These are phyloP conservation scores for Dryadomyces quercivorus DNA, from an alignment of 2,329 filamentous ascomycete genomes.

Conservation along the genomic window DNA sequence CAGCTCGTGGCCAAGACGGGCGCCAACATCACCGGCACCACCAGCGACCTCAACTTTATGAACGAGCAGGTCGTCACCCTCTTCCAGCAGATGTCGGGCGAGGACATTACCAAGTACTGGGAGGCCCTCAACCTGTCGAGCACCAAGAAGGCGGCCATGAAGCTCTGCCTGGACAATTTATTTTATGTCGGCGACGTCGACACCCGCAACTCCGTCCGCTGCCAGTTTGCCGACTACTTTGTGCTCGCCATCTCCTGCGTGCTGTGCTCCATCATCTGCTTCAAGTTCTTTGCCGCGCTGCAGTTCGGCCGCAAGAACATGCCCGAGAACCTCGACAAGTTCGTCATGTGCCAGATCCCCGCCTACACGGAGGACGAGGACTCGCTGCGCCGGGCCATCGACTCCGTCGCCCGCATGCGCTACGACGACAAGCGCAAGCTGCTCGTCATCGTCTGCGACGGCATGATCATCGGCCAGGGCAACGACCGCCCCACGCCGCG, in stretches of 20 bases:
- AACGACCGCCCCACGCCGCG: slow-evolving; percentile 92
- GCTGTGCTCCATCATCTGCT: slow-evolving; percentile 69
- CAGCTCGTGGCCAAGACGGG: slow-evolving; percentile 45
- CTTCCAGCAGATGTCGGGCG: slow-evolving; percentile 63
- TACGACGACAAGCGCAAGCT: slow-evolving; percentile 99
- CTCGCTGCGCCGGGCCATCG: slow-evolving; percentile 88
- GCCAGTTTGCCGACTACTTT: slow-evolving; percentile 82
- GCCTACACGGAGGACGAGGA: slow-evolving; percentile 98
- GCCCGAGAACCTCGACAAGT: slow-evolving; percentile 95
- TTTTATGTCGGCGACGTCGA: slow-evolving; percentile 92
- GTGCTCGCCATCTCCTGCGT: slow-evolving; percentile 74
- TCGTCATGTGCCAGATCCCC: slow-evolving; percentile 93
- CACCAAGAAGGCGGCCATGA: slow-evolving; percentile 53
- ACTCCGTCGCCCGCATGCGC: slow-evolving; percentile 86
- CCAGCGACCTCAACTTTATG: slow-evolving; percentile 63
- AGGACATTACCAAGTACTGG: slow-evolving; percentile 78
- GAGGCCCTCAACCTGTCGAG: slow-evolving; percentile 47
- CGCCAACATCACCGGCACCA: slow-evolving; percentile 27
- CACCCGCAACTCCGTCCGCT: slow-evolving; percentile 74
- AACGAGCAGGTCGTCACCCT: slow-evolving; percentile 58
- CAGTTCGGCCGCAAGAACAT: slow-evolving; percentile 87
- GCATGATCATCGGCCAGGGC: slow-evolving; percentile 98
- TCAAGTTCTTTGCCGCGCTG: slow-evolving; percentile 94
- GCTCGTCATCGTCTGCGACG: slow-evolving; percentile 83
- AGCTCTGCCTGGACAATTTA: slow-evolving; percentile 78